These are phyloP conservation scores for Populus simonii DNA, from an alignment of 345 rosid species.

Conservation along the genomic window DNA sequence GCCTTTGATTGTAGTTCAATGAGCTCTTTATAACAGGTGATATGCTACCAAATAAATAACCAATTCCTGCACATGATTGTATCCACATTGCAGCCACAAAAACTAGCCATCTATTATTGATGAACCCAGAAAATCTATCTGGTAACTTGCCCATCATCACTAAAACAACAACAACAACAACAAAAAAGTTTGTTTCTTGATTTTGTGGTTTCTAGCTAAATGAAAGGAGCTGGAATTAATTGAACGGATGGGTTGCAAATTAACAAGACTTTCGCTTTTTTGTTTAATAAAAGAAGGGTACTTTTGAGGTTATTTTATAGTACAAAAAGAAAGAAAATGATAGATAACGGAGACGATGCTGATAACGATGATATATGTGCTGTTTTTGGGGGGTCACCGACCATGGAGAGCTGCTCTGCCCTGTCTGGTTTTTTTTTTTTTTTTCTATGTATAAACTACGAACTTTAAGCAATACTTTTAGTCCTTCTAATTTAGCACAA, in stretches of 20 bases:
- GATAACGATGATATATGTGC: not conserved
- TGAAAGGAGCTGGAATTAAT: not conserved
- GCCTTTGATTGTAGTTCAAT: constrained; percentile 73
- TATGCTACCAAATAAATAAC: constrained; percentile 91
- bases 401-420: not conserved
- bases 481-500: not conserved
- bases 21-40: constrained; percentile 95
- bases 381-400: not conserved
- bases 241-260: not conserved
- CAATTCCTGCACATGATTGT: constrained; percentile 91
- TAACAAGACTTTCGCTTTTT: not conserved
- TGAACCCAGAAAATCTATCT: constrained; percentile 49
- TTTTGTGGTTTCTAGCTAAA: not conserved
- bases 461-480: no score
- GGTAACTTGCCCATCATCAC: constrained; percentile 39
- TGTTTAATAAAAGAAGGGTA: not conserved
- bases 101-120: constrained; percentile 89
- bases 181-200: no score
- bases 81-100: constrained; percentile 99
- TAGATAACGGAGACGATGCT: not conserved
- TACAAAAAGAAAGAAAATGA: not conserved
- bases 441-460: not conserved
- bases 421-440: not conserved
- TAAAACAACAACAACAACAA: not conserved
- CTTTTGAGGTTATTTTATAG: constrained; percentile 1